Conservation (phyloP, 23 red algal genomes). For the Cyanidioschyzon merolae region DNA sequence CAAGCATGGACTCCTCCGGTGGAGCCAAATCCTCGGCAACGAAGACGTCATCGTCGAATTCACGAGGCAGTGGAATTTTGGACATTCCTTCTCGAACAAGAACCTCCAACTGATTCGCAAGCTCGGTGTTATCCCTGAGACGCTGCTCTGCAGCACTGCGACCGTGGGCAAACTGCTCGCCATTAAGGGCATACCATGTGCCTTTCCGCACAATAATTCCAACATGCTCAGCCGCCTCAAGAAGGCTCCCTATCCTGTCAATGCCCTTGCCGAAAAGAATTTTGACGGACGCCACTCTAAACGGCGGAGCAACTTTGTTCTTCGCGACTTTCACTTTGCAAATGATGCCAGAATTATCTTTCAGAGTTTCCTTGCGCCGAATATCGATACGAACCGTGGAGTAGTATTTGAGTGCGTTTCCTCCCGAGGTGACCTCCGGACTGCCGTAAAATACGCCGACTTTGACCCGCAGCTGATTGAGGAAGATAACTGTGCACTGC, state of each 20-base stretch:
- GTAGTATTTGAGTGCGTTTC: constrained; percentile 39
- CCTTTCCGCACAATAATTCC: constrained; percentile 25
- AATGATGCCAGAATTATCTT: constrained; percentile 21
- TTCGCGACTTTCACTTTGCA: constrained; percentile 32
- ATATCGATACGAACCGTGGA: constrained; percentile 35
- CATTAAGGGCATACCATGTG: constrained; percentile 28
- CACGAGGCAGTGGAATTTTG: background rate
- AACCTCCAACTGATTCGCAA: background rate
- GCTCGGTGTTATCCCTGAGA: constrained; percentile 14
- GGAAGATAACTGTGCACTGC: constrained; percentile 28
- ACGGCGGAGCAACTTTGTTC: constrained; percentile 41
- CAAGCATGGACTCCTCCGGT: background rate
- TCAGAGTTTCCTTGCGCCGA: constrained; percentile 23
- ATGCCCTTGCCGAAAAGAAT: constrained; percentile 45
- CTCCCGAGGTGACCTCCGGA: constrained; percentile 31
- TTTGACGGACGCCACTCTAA: constrained; percentile 19
- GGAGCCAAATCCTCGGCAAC: background rate
- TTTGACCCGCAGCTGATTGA: constrained; percentile 34
- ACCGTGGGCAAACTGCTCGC: constrained; percentile 25
- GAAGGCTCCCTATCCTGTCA: constrained; percentile 20
- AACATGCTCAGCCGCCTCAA: constrained; percentile 19
- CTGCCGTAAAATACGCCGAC: constrained; percentile 32
- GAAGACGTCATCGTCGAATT: background rate
- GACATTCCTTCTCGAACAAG: background rate
- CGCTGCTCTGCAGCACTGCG: constrained; percentile 8